Evolutionary conservation across 2,329 filamentous ascomycete genomes (phyloP), one percentile per base, ranked within the genome.

Genomic region (Nemania diffusa): DNA sequence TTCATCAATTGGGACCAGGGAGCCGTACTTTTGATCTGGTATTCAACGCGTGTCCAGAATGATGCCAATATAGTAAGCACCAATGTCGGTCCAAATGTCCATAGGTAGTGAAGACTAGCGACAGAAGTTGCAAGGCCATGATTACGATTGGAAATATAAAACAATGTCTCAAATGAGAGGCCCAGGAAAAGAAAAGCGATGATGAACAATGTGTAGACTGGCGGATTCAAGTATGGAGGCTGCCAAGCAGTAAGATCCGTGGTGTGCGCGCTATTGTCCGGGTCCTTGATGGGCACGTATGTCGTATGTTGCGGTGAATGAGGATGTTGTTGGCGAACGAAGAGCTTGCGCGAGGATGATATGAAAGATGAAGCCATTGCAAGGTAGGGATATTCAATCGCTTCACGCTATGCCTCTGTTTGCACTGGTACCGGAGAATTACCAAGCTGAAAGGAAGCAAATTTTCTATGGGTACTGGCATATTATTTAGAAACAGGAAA

Each of bases 31-130:
- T 69, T 69, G 0, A 59, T 20, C 32, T 66, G 59, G 32, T 17
- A 69, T 8, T 64, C 67, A 2, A 69, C 67, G 11, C 64, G 60
- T 13, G 26, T 29, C 67, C 67, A 69, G 24, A 67, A 57, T 0
- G 55, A 52, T 3, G 52, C 22, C 2, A 61, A 8, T 3, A 66
- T 22, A 2, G 73, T 91, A 24, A 77, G 71, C 17, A 72, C 73
- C 24, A 76, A 71, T 11, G 82, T 82, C 0, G 74, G 84, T 53
- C 67, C 67, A 32, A 64, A 69, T 22, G 63, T 69, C 58, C 67
- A 64, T 3, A 64, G 24, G 27, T 67, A 67, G 56, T 64, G 40
- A 22, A 40, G 34, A 50, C 32, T 29, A 37, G n/a, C 11, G 48
- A 13, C 4, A 29, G 40, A 44, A 22, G 44, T 57, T 26, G 55